Evolutionary conservation across 495 filamentous ascomycete genomes (phyloP).

Genomic region (Aspergillus hancockii): DNA sequence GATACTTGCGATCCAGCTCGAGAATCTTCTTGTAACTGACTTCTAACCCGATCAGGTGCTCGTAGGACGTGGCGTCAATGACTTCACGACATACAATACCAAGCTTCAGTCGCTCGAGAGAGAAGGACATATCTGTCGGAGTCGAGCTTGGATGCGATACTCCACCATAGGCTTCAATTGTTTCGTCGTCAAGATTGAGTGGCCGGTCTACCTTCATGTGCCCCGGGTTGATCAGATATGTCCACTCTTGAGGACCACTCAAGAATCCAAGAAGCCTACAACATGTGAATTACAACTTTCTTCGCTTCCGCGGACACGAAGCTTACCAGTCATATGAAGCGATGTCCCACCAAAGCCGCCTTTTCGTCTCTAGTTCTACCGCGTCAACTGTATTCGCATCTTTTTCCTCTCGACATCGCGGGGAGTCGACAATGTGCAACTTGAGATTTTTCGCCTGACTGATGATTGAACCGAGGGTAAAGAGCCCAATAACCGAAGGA

Average conservation of each 20-base stretch:
- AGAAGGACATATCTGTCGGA: conserved; percentile 48
- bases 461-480: conserved; percentile 34
- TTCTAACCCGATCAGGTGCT: conserved; percentile 32
- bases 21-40: conserved; percentile 41
- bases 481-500: conserved; percentile 33
- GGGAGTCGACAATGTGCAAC: conserved; percentile 47
- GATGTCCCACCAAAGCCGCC: conserved; percentile 52
- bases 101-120: conserved; percentile 41
- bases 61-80: conserved; percentile 34
- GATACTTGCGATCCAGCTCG: conserved; percentile 35
- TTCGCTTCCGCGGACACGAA: not conserved
- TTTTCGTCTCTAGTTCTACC: conserved; percentile 37
- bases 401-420: conserved; percentile 16
- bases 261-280: conserved; percentile 37
- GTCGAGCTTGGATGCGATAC: conserved; percentile 17
- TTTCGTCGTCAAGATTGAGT: conserved; percentile 32
- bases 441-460: conserved; percentile 42
- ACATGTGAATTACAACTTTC: conserved; percentile 13
- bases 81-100: conserved; percentile 43
- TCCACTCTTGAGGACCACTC: conserved; percentile 52
- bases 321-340: conserved; percentile 47
- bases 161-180: conserved; percentile 8
- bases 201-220: conserved; percentile 47
- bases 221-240: conserved; percentile 44
- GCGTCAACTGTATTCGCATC: conserved; percentile 17